Evolutionary conservation across 2,329 filamentous ascomycete genomes (phyloP), one percentile per base, ranked within the genome.

Genomic region (Allantophomopsis lycopodina): DNA sequence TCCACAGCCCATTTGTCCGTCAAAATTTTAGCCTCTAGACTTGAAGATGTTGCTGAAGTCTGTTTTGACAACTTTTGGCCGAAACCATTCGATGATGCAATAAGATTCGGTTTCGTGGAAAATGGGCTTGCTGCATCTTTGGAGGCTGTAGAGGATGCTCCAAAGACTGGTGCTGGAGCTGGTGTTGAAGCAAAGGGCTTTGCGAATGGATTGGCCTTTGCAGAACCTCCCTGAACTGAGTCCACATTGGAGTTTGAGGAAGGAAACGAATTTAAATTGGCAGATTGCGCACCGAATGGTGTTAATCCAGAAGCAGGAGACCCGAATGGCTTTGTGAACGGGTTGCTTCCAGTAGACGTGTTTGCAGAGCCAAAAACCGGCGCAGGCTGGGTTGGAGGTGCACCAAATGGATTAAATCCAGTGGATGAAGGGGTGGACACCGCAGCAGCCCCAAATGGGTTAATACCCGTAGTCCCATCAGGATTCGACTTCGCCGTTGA

Each of bases 1-100:
- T 63, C 67, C 39, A 57, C 62, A 8, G 72, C 68, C 15, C 60
- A 47, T 39, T 36, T 49, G 43, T 34, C 32, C 14, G 32, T 14
- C 32, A 10, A 34, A 28, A 28, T 8, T 3, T 28, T 28, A 10
- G 14, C 16, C 2, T 34, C 16, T 6, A 12, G 3, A 7, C 32
- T 17, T 34, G 32, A 34, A 14, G 32, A 34, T 15, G 32, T 7
- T 15, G 32, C 7, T 15, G 16, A 6, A 8, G 32, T 14, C n/a
- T 34, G 32, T 14, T 6, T 17, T 13, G 11, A 13, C 3, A 13
- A 34, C 5, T 28, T 28, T 12, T 28, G 23, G 23, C 32, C 32
- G 13, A 34, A 34, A 15, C 7, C 12, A 14, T 17, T 34, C 32
- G 13, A 15, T 15, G 32, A 34, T 12, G 32, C 7, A 15, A 3